Conservation (phyloP, 1,139 yeast genomes). For the Candida glucosophila region DNA sequence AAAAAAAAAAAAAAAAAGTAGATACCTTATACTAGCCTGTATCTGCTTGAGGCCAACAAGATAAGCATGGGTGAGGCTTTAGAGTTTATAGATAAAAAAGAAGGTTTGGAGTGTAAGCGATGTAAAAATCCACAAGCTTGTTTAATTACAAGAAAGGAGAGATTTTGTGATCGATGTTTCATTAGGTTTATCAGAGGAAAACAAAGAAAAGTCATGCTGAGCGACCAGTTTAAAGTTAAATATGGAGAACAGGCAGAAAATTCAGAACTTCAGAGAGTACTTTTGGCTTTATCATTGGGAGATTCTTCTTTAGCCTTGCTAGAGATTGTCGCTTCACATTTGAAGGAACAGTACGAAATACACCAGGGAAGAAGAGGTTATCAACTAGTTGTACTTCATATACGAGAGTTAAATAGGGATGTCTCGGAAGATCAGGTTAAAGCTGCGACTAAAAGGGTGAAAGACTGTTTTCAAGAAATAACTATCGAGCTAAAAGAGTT, state of each 20-base stretch:
- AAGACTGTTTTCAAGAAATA: constrained; percentile 14
- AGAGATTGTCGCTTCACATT: constrained; percentile 54
- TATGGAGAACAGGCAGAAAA: constrained; percentile 30
- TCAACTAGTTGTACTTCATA: constrained; percentile 43
- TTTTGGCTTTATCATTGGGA: constrained; percentile 62
- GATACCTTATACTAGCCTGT: not conserved
- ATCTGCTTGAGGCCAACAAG: not conserved
- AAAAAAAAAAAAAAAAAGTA: constrained; percentile 1
- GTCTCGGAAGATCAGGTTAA: constrained; percentile 10
- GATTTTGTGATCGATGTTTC: constrained; percentile 66
- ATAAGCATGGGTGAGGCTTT: constrained; percentile 8
- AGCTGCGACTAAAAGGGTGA: constrained; percentile 13
- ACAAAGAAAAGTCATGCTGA: constrained; percentile 68
- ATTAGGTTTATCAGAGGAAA: constrained; percentile 65
- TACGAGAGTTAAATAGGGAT: constrained; percentile 30
- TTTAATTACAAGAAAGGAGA: constrained; percentile 57
- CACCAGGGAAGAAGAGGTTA: constrained; percentile 69
- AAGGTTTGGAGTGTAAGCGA: constrained; percentile 26
- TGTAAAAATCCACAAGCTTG: constrained; percentile 44
- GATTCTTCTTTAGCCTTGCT: constrained; percentile 56
- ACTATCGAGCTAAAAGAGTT: constrained; percentile 23
- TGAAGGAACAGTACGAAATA: constrained; percentile 49
- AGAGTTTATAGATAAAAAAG: constrained; percentile 10
- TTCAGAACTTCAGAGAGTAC: constrained; percentile 31
- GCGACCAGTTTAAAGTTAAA: constrained; percentile 62